A percentile compares a stretch with the other conserved stretches of the same genome.
phyloP scores from a whole-genome alignment of 805 yeast species.

The Wickerhamomyces alni region DNA sequence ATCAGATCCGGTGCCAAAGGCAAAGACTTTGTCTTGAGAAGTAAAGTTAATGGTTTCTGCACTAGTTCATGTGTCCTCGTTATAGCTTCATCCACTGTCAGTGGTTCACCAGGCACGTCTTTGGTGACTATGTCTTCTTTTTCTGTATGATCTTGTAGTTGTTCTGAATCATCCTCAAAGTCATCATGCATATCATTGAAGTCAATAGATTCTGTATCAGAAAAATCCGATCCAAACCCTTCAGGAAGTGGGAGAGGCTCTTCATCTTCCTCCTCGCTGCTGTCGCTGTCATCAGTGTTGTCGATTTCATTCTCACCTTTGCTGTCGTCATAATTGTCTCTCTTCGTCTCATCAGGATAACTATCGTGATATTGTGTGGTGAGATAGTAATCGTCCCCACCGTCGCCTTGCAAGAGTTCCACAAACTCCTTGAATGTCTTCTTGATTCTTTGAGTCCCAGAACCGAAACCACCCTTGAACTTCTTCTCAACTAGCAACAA shows the following conservation, averaged over 20 bases:
- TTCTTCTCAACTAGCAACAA: slow-evolving; percentile 54
- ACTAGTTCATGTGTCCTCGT: slow-evolving; percentile 43
- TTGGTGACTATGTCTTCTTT: slow-evolving; percentile 9
- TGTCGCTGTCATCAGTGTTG: slow-evolving; percentile 15
- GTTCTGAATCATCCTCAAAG: slow-evolving; percentile 32
- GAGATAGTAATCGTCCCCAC: slow-evolving; percentile 49
- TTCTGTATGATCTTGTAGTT: slow-evolving; percentile 14
- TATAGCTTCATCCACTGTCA: slow-evolving; percentile 29
- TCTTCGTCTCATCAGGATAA: slow-evolving; percentile 24
- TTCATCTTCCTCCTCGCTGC: slow-evolving; percentile 13
- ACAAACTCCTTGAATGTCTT: slow-evolving; percentile 48
- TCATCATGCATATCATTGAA: slow-evolving; percentile 43
- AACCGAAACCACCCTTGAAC: slow-evolving; percentile 59
- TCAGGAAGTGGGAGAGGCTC: slow-evolving; percentile 14
- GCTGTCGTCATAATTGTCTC: not conserved
- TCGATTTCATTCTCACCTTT: slow-evolving; percentile 4
- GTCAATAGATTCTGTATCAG: slow-evolving; percentile 38
- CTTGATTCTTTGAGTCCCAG: slow-evolving; percentile 47
- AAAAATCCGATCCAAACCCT: slow-evolving; percentile 15
- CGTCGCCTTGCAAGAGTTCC: slow-evolving; percentile 29
- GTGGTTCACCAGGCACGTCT: slow-evolving; percentile 20
- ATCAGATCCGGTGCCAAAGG: slow-evolving; percentile 40
- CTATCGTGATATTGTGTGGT: slow-evolving; percentile 65
- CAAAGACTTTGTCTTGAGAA: slow-evolving; percentile 23
- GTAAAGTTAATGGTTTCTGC: slow-evolving; percentile 56